phyloP scores from a whole-genome alignment of 805 yeast species.

The Candida namnaoensis region DNA sequence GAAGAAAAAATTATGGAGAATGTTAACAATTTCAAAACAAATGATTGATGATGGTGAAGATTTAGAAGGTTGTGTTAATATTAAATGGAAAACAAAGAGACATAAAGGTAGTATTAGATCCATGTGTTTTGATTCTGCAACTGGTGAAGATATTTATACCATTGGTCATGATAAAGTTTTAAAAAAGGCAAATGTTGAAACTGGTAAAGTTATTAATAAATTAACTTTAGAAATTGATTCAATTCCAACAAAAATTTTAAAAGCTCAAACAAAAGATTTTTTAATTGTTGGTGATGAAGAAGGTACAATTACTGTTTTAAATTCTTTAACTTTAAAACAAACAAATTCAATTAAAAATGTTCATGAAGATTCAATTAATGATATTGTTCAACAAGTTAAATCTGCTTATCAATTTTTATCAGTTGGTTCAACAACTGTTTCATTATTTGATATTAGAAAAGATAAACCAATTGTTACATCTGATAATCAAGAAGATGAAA shows the following conservation, averaged over 20 bases:
- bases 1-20: conserved; percentile 38
- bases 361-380: conserved; percentile 75
- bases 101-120: conserved; percentile 86
- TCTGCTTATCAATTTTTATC: conserved; percentile 76
- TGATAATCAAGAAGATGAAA: conserved; percentile 91
- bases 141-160: conserved; percentile 46
- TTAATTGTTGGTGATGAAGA: conserved; percentile 56
- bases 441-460: conserved; percentile 72
- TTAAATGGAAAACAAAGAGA: conserved; percentile 77
- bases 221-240: conserved; percentile 5
- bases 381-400: conserved; percentile 59
- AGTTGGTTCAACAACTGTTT: conserved; percentile 73
- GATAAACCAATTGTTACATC: conserved; percentile 38
- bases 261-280: conserved; percentile 27
- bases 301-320: conserved; percentile 59
- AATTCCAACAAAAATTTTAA: conserved; percentile 23
- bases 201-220: conserved; percentile 72
- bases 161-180: conserved; percentile 76
- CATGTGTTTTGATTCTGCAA: conserved; percentile 50
- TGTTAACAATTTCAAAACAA: conserved; percentile 15
- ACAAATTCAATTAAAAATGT: conserved; percentile 41
- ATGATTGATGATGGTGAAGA: conserved; percentile 10
- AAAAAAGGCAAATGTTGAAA: conserved; percentile 60
- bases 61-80: conserved; percentile 20
- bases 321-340: conserved; percentile 42